Percentiles rank a stretch among this genome's conserved stretches.
phyloP scores from a whole-genome alignment of 495 filamentous ascomycete genomes.

The Clohesyomyces aquaticus region DNA sequence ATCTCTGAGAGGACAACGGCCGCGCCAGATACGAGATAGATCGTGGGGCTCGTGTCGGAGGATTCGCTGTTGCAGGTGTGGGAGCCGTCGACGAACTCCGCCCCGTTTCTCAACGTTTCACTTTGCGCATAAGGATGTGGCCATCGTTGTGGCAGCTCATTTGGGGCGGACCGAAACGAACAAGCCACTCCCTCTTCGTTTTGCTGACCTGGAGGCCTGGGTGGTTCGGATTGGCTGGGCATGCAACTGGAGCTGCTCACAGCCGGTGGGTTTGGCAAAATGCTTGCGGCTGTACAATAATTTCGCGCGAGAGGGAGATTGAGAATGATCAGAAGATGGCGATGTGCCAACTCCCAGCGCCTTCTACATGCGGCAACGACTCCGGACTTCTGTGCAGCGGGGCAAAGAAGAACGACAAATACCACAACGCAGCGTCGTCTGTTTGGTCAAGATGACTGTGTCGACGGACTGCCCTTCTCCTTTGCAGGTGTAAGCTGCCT shows the following conservation, averaged over 20 bases:
- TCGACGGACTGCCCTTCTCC: neutral
- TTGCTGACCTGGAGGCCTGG: neutral
- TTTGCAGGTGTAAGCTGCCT: neutral
- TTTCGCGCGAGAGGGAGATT: too few species aligned
- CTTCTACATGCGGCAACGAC: too few species aligned
- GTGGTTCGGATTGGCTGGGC: neutral
- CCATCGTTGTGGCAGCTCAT: neutral
- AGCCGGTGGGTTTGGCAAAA: neutral
- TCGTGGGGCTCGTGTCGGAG: neutral
- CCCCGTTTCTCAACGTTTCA: neutral
- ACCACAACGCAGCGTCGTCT: too few species aligned
- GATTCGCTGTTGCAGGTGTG: neutral
- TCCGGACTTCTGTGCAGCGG: too few species aligned
- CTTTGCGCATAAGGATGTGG: neutral
- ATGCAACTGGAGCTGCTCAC: neutral
- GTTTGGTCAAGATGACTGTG: neutral
- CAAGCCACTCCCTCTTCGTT: neutral
- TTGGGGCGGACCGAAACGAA: neutral
- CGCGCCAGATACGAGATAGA: neutral
- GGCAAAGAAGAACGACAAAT: too few species aligned
- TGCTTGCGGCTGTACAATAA: too few species aligned
- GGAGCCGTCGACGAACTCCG: too few species aligned
- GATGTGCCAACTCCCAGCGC: too few species aligned
- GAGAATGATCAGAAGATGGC: too few species aligned
- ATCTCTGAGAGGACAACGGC: neutral